A percentile compares a stretch with the other conserved stretches of the same genome.
phyloP scores from a whole-genome alignment of 352 stramenopile species.

The Phytophthora pinifolia region DNA sequence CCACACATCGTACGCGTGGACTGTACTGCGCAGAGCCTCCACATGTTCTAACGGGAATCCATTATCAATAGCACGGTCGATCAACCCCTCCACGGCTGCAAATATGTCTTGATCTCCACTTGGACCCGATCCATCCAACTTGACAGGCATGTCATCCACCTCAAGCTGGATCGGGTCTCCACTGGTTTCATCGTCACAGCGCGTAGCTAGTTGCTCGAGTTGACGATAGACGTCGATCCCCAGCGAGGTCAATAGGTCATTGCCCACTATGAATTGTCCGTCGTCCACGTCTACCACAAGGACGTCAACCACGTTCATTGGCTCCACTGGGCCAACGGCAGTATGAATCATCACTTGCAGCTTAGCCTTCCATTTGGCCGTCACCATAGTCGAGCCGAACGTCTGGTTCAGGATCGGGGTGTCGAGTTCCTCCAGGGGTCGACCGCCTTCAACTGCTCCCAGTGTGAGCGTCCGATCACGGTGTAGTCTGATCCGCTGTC shows the following conservation, averaged over 20 bases:
- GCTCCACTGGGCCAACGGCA: not conserved
- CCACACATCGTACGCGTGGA: no score
- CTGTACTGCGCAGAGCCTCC: no score
- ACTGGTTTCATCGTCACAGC: no score
- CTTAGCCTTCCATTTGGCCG: not conserved
- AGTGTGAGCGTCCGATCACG: no score
- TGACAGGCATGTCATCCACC: no score
- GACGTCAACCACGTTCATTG: not conserved
- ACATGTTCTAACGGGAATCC: not conserved
- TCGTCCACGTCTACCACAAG: conserved; percentile 1
- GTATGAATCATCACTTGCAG: not conserved
- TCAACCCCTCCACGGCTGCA: no score
- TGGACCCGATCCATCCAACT: no score
- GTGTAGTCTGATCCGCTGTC: no score
- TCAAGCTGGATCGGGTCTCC: no score
- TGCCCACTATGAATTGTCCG: conserved; percentile 1
- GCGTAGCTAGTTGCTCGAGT: conserved; percentile 7
- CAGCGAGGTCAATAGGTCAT: not conserved
- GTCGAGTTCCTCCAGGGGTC: not conserved
- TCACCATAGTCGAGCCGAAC: not conserved
- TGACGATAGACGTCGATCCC: conserved; percentile 12
- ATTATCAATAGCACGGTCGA: conserved; percentile 10
- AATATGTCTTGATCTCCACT: no score
- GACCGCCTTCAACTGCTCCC: no score
- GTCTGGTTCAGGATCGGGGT: not conserved